Conservation (phyloP, 2,329 filamentous ascomycete species). For the Penicillium sp. region DNA sequence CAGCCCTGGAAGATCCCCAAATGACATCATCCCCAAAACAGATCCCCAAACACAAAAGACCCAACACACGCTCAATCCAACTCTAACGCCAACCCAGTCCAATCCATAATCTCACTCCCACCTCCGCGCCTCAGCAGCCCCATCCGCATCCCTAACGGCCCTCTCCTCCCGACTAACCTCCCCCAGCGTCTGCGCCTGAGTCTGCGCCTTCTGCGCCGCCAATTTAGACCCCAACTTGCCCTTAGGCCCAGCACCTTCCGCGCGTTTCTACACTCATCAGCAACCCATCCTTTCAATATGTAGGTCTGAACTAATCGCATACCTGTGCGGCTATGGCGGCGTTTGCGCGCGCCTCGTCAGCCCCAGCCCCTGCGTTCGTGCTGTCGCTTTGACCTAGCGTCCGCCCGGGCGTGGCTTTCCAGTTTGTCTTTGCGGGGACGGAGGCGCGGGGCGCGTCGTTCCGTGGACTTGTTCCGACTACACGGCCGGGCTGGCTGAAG, state of each 20-base stretch:
- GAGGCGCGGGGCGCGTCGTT: constrained; percentile 54
- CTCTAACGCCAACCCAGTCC: not conserved
- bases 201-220: constrained; percentile 74
- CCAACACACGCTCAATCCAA: not conserved
- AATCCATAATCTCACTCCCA: constrained; percentile 53
- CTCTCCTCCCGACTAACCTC: constrained; percentile 68
- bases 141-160: constrained; percentile 67
- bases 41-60: not conserved
- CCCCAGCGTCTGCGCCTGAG: constrained; percentile 66
- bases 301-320: constrained; percentile 32
- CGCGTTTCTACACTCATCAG: constrained; percentile 59
- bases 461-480: constrained; percentile 60
- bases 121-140: constrained; percentile 56
- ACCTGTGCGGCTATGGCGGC: constrained; percentile 87
- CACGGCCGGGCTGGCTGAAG: constrained; percentile 72
- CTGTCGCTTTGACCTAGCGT: constrained; percentile 61
- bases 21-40: not conserved
- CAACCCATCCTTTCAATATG: not conserved
- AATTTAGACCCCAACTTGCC: constrained; percentile 73
- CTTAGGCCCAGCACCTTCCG: constrained; percentile 52
- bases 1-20: not conserved
- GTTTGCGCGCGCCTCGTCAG: constrained; percentile 64
- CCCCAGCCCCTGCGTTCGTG: constrained; percentile 11
- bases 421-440: constrained; percentile 47
- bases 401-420: constrained; percentile 53